Evolutionary conservation across 257 asterid genomes (phyloP), one percentile per base, ranked within the genome.

Genomic region (Jacaranda copaia): DNA sequence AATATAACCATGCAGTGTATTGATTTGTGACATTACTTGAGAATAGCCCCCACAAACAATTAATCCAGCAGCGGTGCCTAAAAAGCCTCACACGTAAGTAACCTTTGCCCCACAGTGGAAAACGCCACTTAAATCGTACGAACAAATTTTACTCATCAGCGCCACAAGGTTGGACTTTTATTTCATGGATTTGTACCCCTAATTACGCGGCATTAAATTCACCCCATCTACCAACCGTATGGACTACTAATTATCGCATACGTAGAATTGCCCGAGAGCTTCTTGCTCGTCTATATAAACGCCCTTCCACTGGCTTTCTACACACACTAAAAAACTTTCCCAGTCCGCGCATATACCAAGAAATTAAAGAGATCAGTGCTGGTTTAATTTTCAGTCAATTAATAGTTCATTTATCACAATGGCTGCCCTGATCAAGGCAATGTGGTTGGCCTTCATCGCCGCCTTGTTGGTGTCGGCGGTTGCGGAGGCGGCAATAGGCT

Each of bases 401-500:
- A 55, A 61, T 18, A 8, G 8, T 16, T 5, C 61, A 4, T 7
- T 46, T 16, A 36, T 51, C 19, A 43, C 56, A 81, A 53, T 84
- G 87, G 78, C 82, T 6, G 53, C 25, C 32, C 40, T 56, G 20
- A 4, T 13, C 32, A 85, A 80, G 72, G 68, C 79, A 63, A 11
- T 80, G 48, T 72, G 73, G 70, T 32, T 68, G 10, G 51, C 59
- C 2, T 40, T 86, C 43, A 19, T 83, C 49, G 59, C 72, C 60
- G 76, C 74, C 32, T 79, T 77, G 53, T 1, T 85, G 70, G 25
- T 81, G 63, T 80, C 63, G 56, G 70, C 79, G 9, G 16, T 75
- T 9, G 64, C 73, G 0, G 86, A 77, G 38, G 85, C 86, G 8
- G 89, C 80, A 16, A 0, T 88, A 12, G 4, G 67, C 1, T 89